These are phyloP conservation scores for Ceratobasidium sp. DNA, from an alignment of 1,284 basidiomycete species.

Conservation along the genomic window DNA sequence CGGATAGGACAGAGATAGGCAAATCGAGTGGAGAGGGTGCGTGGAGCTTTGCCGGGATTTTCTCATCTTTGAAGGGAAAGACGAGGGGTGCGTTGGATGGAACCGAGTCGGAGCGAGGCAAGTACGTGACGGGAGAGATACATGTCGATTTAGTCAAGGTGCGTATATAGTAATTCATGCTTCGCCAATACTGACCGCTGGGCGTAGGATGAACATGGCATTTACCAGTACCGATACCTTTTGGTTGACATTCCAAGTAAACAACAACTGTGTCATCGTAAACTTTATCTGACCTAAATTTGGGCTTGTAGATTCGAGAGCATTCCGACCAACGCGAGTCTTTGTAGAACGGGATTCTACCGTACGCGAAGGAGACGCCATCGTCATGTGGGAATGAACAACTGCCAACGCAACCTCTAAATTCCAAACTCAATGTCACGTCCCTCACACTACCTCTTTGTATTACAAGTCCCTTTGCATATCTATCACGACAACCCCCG, in stretches of 20 bases:
- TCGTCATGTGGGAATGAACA: slow-evolving; percentile 70
- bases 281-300: background rate
- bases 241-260: slow-evolving; percentile 81
- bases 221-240: slow-evolving; percentile 80
- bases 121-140: slow-evolving; percentile 78
- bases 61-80: slow-evolving; percentile 68
- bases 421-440: background rate
- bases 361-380: slow-evolving; percentile 74
- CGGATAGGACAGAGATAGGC: slow-evolving; percentile 50
- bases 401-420: background rate
- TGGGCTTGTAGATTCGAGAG: slow-evolving; percentile 65
- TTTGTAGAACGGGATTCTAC: slow-evolving; percentile 74
- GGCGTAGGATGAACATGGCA: slow-evolving; percentile 73
- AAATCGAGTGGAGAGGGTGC: slow-evolving; percentile 55
- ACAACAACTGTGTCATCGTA: slow-evolving; percentile 50
- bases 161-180: slow-evolving; percentile 49
- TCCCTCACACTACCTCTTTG: background rate
- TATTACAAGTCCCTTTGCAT: slow-evolving; percentile 37
- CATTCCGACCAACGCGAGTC: slow-evolving; percentile 69
- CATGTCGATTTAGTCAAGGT: slow-evolving; percentile 81
- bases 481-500: slow-evolving; percentile 19
- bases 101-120: slow-evolving; percentile 54
- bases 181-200: background rate
- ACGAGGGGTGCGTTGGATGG: slow-evolving; percentile 16
- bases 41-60: slow-evolving; percentile 72